phyloP scores from a whole-genome alignment of 192 early-diverging fungal species.

The Coemansia asiatica region DNA sequence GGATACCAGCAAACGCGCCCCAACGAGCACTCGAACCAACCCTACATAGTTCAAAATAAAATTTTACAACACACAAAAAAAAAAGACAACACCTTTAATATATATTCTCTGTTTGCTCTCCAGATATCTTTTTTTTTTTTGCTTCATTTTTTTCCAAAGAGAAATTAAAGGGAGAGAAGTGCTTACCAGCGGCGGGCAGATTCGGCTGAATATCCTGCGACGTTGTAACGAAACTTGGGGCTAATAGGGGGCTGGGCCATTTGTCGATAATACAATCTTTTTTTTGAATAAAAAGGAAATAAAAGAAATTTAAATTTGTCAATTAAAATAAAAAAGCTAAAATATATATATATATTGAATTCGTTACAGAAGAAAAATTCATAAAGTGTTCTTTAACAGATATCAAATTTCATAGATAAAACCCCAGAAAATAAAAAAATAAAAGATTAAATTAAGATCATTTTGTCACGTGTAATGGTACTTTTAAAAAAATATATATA shows the following conservation, averaged over 20 bases:
- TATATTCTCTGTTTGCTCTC: no score
- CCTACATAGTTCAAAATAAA: constrained; percentile 25
- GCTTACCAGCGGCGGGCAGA: constrained; percentile 48
- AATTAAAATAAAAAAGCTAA: background rate
- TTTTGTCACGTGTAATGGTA: no score
- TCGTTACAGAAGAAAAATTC: no score
- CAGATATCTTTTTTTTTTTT: no score
- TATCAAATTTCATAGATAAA: no score
- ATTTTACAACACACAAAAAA: background rate
- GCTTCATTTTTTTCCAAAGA: no score
- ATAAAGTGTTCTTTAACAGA: no score
- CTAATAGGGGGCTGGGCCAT: constrained; percentile 40
- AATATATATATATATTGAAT: background rate
- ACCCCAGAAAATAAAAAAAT: no score
- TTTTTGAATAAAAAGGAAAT: background rate
- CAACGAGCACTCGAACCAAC: constrained; percentile 41
- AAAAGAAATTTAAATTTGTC: no score
- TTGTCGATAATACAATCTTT: constrained; percentile 9
- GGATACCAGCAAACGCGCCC: constrained; percentile 45
- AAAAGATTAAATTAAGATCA: no score
- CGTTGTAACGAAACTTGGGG: constrained; percentile 45
- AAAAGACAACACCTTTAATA: background rate
- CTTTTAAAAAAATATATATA: no score
- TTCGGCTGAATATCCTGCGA: constrained; percentile 48
- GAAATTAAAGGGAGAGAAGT: background rate